Evolutionary conservation across 2,329 filamentous ascomycete genomes (phyloP).

Genomic region (Macrophomina phaseolina): DNA sequence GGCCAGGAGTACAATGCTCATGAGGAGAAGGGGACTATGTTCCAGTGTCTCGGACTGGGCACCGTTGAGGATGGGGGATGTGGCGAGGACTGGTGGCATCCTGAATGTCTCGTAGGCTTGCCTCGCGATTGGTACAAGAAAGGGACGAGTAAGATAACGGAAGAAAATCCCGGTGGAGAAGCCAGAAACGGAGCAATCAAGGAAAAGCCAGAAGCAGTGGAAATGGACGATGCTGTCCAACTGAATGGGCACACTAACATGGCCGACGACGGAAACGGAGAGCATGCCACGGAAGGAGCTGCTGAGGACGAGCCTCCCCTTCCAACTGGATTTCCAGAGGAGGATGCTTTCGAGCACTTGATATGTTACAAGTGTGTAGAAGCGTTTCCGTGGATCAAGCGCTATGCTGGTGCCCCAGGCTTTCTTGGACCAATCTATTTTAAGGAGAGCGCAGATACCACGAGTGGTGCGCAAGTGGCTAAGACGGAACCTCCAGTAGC

Average conservation of each 20-base stretch:
- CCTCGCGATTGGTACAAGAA: constrained; percentile 73
- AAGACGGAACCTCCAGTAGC: neutral
- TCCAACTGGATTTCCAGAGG: constrained; percentile 84
- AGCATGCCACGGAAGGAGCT: constrained; percentile 58
- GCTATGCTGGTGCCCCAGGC: constrained; percentile 78
- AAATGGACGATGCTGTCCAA: neutral
- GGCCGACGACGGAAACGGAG: constrained; percentile 36
- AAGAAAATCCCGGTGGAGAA: constrained; percentile 31
- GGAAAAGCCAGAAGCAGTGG: neutral
- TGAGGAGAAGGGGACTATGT: constrained; percentile 95
- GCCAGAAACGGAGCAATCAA: constrained; percentile 8
- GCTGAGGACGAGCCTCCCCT: constrained; percentile 65
- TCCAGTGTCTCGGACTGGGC: constrained; percentile 89
- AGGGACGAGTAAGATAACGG: constrained; percentile 33
- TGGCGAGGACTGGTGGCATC: constrained; percentile 98
- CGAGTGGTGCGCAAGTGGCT: neutral
- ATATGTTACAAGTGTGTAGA: constrained; percentile 94
- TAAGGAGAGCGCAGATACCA: constrained; percentile 35
- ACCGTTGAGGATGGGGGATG: constrained; percentile 82
- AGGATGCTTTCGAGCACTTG: constrained; percentile 88
- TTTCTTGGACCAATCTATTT: constrained; percentile 77
- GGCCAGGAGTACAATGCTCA: constrained; percentile 85
- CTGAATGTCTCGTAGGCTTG: constrained; percentile 85
- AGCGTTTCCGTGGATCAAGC: constrained; percentile 88
- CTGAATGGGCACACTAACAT: constrained; percentile 40